A percentile compares a stretch with the other conserved stretches of the same genome.
Evolutionary conservation across 2,329 filamentous ascomycete genomes (phyloP).

Genomic region (Fusarium sp.): DNA sequence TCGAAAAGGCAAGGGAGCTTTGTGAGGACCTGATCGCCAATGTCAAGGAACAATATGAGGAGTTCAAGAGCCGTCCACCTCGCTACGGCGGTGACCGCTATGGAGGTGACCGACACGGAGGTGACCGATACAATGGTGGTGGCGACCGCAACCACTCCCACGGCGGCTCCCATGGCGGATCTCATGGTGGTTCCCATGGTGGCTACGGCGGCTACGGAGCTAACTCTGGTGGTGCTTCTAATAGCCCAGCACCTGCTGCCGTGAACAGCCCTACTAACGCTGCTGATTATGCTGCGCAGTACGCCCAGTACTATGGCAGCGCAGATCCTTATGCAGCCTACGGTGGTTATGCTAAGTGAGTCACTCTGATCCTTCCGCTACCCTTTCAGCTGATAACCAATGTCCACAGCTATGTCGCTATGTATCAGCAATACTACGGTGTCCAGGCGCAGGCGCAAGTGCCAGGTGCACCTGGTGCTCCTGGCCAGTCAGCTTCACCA

Average conservation of each 20-base stretch:
- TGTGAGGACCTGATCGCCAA: constrained; percentile 90
- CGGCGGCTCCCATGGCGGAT: constrained; percentile 45
- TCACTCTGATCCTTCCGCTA: constrained; percentile 4
- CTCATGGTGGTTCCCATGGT: constrained; percentile 47
- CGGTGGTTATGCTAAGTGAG: constrained; percentile 85
- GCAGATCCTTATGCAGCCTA: constrained; percentile 91
- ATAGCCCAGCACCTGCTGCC: constrained; percentile 55
- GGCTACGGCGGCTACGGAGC: constrained; percentile 47
- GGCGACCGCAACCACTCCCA: constrained; percentile 55
- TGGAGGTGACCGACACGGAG: constrained; percentile 61
- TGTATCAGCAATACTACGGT: constrained; percentile 79
- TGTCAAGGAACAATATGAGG: constrained; percentile 90
- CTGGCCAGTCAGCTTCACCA: constrained; percentile 63
- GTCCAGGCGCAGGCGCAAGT: constrained; percentile 61
- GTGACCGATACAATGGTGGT: constrained; percentile 52
- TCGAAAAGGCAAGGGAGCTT: constrained; percentile 86
- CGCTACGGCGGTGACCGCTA: constrained; percentile 63
- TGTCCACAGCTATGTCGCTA: constrained; percentile 69
- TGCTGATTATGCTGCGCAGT: constrained; percentile 81
- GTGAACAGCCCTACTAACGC: constrained; percentile 48
- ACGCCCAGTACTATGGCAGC: constrained; percentile 82
- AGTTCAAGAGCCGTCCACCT: constrained; percentile 86
- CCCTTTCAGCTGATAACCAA: constrained; percentile 41
- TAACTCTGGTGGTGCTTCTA: constrained; percentile 50
- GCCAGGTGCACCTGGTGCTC: constrained; percentile 58